These are phyloP conservation scores for Purshia tridentata DNA, from an alignment of 306 rosid genomes.

Conservation along the genomic window DNA sequence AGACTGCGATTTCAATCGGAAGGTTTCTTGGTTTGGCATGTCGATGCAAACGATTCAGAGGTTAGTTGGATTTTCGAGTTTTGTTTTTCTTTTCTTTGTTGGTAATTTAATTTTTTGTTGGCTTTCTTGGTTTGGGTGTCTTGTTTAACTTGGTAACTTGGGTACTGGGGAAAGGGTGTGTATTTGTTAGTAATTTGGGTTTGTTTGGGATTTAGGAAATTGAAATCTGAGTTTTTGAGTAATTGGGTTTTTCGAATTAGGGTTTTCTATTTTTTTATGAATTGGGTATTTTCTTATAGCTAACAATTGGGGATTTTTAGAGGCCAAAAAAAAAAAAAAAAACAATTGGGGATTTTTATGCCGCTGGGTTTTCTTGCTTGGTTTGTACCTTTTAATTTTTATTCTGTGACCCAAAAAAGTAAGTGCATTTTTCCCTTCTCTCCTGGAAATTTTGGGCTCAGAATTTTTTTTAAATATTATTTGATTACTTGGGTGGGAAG, in stretches of 20 bases:
- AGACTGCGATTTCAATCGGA: background rate
- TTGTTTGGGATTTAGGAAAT: background rate
- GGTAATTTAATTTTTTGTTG: background rate
- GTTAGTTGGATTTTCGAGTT: conserved; percentile 29
- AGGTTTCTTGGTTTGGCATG: conserved; percentile 4
- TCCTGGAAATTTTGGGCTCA: background rate
- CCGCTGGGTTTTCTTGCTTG: background rate
- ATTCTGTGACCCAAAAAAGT: background rate
- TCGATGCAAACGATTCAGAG: conserved; percentile 27
- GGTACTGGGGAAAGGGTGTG: background rate
- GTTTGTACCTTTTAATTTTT: background rate
- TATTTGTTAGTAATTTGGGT: background rate
- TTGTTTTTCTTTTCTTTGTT: background rate
- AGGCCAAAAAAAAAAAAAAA: no score
- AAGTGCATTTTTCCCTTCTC: no score
- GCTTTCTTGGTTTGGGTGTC: background rate
- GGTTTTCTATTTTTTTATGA: background rate
- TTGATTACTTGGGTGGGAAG: conserved; percentile 15
- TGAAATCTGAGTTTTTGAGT: background rate
- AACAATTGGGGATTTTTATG: background rate
- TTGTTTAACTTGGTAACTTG: no score
- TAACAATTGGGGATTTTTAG: background rate
- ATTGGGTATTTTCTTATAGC: background rate
- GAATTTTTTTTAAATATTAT: background rate
- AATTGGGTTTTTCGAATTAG: background rate